A percentile compares a stretch with the other conserved stretches of the same genome.
Evolutionary conservation across 2,329 filamentous ascomycete species (phyloP).

Genomic region (Diaporthe citri): DNA sequence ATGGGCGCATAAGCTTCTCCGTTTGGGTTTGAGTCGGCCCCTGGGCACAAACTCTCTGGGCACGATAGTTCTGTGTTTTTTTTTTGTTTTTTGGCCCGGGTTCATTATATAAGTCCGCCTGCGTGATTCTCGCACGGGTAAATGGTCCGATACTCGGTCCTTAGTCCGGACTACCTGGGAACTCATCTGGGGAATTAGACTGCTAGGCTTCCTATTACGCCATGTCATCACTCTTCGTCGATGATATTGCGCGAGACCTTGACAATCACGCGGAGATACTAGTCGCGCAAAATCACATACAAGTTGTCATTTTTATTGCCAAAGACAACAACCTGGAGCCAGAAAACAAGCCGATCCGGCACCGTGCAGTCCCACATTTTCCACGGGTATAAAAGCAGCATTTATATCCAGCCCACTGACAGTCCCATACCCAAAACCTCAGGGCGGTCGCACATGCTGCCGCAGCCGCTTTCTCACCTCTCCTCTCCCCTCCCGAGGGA

Average conservation of each 20-base stretch:
- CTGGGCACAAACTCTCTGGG: constrained; percentile 15
- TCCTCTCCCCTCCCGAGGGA: background rate
- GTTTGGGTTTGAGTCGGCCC: constrained; percentile 2
- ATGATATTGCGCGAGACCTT: background rate
- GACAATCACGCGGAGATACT: background rate
- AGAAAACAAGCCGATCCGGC: constrained; percentile 2
- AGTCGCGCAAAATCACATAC: background rate
- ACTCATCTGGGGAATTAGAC: background rate
- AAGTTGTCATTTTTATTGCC: constrained; percentile 15
- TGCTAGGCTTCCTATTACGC: background rate
- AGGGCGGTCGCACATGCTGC: background rate
- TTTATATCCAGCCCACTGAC: constrained; percentile 3
- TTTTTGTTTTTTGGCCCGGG: background rate
- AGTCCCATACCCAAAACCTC: background rate
- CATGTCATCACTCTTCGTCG: background rate
- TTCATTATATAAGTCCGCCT: background rate
- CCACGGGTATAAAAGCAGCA: background rate
- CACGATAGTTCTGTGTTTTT: background rate
- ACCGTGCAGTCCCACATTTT: constrained; percentile 22
- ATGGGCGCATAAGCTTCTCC: background rate
- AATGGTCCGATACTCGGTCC: background rate
- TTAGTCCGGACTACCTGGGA: background rate
- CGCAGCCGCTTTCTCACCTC: too few species aligned
- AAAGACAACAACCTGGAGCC: background rate
- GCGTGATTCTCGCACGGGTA: background rate